Conservation (phyloP, 306 rosid genomes). For the Vigna nakashimae region DNA sequence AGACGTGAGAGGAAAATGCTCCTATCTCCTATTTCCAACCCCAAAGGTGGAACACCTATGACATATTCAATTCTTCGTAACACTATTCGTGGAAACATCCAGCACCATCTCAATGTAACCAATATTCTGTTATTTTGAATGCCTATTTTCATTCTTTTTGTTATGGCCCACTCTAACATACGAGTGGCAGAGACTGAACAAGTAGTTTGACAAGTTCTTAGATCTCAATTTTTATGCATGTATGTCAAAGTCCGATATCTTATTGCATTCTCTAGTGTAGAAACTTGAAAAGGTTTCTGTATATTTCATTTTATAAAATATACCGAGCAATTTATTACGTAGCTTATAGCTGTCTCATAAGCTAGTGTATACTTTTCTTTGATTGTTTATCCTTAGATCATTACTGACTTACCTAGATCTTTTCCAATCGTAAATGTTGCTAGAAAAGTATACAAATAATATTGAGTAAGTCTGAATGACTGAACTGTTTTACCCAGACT, state of each 20-base stretch:
- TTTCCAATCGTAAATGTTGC: not conserved
- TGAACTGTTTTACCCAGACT: not conserved
- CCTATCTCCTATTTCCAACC: too few species aligned
- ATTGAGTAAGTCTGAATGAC: slow-evolving; percentile 12
- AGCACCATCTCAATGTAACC: not conserved
- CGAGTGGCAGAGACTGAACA: not conserved
- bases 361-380: not conserved
- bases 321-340: not conserved
- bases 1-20: not conserved
- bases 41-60: not conserved
- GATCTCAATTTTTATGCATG: not conserved
- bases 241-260: slow-evolving; percentile 3
- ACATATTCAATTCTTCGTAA: not conserved
- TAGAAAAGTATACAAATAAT: not conserved
- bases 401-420: not conserved
- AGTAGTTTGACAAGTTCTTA: slow-evolving; percentile 21
- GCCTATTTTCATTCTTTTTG: slow-evolving; percentile 11
- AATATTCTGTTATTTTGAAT: slow-evolving; percentile 3
- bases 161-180: slow-evolving; percentile 8
- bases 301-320: not conserved
- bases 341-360: not conserved
- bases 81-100: not conserved
- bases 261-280: not conserved
- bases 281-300: not conserved
- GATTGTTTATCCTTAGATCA: not conserved